Percentiles rank a stretch among this genome's conserved stretches.
phyloP scores from a whole-genome alignment of 306 rosid species.

The Pueraria montana region DNA sequence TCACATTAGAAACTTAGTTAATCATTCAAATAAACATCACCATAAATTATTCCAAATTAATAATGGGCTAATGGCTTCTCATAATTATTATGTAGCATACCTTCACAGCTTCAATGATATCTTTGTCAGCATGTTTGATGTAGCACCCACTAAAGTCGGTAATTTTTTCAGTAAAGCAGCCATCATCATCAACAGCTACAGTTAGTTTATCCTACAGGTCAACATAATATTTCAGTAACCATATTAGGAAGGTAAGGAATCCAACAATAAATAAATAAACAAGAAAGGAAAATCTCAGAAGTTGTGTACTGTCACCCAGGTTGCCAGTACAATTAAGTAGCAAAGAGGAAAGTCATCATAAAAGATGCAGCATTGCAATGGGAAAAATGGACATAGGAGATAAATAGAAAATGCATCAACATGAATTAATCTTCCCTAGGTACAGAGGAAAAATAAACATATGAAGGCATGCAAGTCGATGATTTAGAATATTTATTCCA shows the following conservation, averaged over 20 bases:
- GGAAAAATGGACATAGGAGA: not conserved
- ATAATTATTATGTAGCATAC: conserved; percentile 49
- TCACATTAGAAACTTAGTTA: conserved; percentile 24
- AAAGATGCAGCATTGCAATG: conserved; percentile 15
- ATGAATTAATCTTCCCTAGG: conserved; percentile 10
- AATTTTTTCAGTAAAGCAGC: conserved; percentile 84
- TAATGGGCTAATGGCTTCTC: conserved; percentile 2
- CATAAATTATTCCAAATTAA: conserved; percentile 12
- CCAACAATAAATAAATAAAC: conserved; percentile 22
- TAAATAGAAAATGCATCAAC: conserved; percentile 15
- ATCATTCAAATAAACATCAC: conserved; percentile 13
- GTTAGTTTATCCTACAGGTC: conserved; percentile 75
- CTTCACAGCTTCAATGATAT: conserved; percentile 87
- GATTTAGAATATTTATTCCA: conserved; percentile 5
- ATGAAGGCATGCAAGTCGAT: not conserved
- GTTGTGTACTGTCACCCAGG: conserved; percentile 24
- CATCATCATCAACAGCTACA: conserved; percentile 98
- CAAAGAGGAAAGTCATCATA: conserved; percentile 22
- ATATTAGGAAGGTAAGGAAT: conserved; percentile 13
- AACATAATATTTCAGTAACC: conserved; percentile 25
- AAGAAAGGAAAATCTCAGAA: not conserved
- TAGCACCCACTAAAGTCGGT: conserved; percentile 79
- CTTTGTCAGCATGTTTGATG: conserved; percentile 91
- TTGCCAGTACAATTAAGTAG: not conserved
- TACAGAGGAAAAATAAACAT: conserved; percentile 7